A percentile compares a stretch with the other conserved stretches of the same genome.
Conservation (phyloP, 108 stramenopile genomes). For the Cyclotella kingstonii region DNA sequence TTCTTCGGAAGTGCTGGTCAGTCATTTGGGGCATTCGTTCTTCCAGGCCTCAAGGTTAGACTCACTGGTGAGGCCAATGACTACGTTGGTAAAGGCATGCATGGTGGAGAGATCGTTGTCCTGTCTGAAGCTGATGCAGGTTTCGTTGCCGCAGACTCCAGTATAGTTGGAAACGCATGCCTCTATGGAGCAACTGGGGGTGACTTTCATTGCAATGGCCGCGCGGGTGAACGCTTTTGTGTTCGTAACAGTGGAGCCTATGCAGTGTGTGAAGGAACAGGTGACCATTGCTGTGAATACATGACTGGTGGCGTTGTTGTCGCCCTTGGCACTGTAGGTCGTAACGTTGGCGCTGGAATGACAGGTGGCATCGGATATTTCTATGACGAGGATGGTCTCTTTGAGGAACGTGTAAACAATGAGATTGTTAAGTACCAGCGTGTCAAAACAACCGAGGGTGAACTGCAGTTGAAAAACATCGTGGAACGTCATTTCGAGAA, state of each 20-base stretch:
- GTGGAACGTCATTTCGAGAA: constrained; percentile 88
- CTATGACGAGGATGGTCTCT: constrained; percentile 80
- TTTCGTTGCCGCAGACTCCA: constrained; percentile 87
- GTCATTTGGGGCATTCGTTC: constrained; percentile 89
- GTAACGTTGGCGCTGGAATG: constrained; percentile 97
- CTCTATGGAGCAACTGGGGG: constrained; percentile 96
- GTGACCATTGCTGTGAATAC: constrained; percentile 97
- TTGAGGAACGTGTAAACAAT: constrained; percentile 83
- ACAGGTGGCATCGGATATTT: constrained; percentile 93
- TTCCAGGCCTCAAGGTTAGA: constrained; percentile 84
- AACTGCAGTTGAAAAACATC: constrained; percentile 73
- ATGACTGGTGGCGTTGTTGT: constrained; percentile 96
- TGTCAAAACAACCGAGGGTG: constrained; percentile 68
- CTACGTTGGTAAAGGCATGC: constrained; percentile 96
- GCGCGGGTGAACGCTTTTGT: constrained; percentile 94
- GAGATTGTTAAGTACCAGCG: constrained; percentile 89
- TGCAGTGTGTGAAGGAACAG: constrained; percentile 96
- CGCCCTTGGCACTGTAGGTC: constrained; percentile 87
- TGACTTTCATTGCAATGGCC: constrained; percentile 92
- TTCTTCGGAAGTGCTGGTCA: constrained; percentile 94
- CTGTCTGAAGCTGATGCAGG: constrained; percentile 80
- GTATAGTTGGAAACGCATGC: constrained; percentile 95
- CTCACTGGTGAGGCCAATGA: constrained; percentile 96
- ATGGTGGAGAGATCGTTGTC: constrained; percentile 91
- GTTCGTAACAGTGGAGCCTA: constrained; percentile 95